Percentiles rank a stretch among this genome's conserved stretches.
phyloP scores from a whole-genome alignment of 306 rosid species.

The Medicago arabica region DNA sequence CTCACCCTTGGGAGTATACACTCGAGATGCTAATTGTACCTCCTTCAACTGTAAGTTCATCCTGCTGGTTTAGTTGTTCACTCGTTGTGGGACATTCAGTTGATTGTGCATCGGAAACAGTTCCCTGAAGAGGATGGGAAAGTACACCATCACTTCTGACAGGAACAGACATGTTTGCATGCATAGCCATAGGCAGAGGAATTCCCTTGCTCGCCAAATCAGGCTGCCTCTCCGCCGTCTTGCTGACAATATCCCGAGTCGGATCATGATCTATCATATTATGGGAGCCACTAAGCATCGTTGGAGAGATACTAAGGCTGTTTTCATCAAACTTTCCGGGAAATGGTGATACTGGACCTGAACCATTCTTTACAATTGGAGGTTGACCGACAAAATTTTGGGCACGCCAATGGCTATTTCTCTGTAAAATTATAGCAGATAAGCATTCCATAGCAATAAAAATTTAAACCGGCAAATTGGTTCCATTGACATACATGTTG shows the following conservation, averaged over 20 bases:
- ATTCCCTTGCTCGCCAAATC: constrained; percentile 69
- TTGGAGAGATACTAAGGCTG: constrained; percentile 64
- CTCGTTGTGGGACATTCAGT: constrained; percentile 61
- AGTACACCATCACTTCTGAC: constrained; percentile 68
- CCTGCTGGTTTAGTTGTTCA: constrained; percentile 62
- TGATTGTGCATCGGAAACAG: constrained; percentile 73
- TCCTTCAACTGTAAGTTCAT: constrained; percentile 78
- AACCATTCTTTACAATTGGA: constrained; percentile 66
- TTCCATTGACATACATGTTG: constrained; percentile 15
- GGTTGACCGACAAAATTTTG: constrained; percentile 78
- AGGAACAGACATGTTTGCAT: constrained; percentile 58
- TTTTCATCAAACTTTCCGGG: constrained; percentile 86
- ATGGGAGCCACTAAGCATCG: constrained; percentile 59
- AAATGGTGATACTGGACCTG: constrained; percentile 65
- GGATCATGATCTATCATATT: constrained; percentile 63
- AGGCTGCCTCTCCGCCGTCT: constrained; percentile 63
- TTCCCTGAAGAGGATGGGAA: constrained; percentile 73
- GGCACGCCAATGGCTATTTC: constrained; percentile 98
- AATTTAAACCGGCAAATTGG: constrained; percentile 28
- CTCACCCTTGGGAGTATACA: constrained; percentile 93
- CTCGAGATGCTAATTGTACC: constrained; percentile 95
- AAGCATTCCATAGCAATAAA: constrained; percentile 30
- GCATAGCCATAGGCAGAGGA: constrained; percentile 58
- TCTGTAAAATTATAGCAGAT: constrained; percentile 59
- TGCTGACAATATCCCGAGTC: constrained; percentile 61